Percentiles rank a stretch among this genome's conserved stretches.
These are phyloP conservation scores for Melaleuca alternifolia DNA, from an alignment of 345 rosid genomes.

Conservation along the genomic window DNA sequence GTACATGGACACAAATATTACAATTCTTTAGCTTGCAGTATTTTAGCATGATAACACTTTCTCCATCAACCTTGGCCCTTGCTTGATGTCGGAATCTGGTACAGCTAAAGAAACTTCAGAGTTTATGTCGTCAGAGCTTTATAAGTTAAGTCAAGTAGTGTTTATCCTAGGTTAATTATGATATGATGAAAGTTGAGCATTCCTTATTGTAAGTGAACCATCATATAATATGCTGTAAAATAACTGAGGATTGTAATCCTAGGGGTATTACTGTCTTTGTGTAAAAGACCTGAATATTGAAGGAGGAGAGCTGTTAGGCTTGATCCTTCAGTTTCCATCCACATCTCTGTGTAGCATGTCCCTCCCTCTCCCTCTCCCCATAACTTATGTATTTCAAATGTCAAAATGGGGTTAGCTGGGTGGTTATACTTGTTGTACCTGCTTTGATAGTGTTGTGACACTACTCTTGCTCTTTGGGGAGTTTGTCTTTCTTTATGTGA, in stretches of 20 bases:
- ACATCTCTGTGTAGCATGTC: neutral
- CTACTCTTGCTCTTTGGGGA: neutral
- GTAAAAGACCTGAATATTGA: neutral
- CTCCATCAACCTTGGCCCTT: neutral
- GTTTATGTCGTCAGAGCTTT: neutral
- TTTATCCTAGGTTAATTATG: neutral
- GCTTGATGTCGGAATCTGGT: neutral
- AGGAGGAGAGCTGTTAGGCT: neutral
- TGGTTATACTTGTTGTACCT: neutral
- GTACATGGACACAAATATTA: conserved; percentile 5
- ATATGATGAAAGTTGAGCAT: neutral
- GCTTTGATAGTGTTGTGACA: neutral
- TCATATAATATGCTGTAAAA: neutral
- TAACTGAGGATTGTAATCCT: neutral
- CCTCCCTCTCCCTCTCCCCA: neutral
- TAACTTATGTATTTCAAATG: neutral
- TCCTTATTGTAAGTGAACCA: neutral
- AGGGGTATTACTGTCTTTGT: neutral
- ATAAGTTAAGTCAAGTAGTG: neutral
- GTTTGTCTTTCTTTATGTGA: neutral
- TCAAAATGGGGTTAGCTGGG: neutral
- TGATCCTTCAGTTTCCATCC: neutral
- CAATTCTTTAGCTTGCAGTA: neutral
- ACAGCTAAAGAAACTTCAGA: neutral
- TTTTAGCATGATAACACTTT: neutral